phyloP scores from a whole-genome alignment of 2,329 filamentous ascomycete genomes.

The Botrytis fragariae region DNA sequence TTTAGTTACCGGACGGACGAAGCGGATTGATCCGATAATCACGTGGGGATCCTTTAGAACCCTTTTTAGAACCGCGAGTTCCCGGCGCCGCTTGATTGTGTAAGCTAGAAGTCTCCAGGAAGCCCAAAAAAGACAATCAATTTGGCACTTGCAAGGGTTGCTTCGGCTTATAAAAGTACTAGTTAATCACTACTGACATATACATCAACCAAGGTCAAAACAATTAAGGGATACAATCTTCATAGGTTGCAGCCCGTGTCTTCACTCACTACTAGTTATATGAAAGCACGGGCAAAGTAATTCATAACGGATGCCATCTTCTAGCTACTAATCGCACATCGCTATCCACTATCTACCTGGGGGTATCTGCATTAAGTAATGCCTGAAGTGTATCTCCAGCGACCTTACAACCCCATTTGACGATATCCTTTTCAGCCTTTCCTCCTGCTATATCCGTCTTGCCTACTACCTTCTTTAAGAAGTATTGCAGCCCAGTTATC shows the following conservation, averaged over 20 bases:
- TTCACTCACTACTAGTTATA: background rate
- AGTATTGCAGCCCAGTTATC: conserved; percentile 72
- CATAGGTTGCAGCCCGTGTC: background rate
- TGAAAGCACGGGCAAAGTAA: background rate
- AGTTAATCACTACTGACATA: background rate
- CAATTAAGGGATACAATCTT: background rate
- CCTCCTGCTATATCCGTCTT: conserved; percentile 57
- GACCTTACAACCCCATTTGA: conserved; percentile 49
- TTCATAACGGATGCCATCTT: background rate
- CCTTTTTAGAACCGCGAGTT: conserved; percentile 14
- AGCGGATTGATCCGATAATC: conserved; percentile 13
- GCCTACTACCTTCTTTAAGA: conserved; percentile 71
- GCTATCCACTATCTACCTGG: background rate
- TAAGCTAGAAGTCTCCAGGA: conserved; percentile 1
- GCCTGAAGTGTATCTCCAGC: conserved; percentile 40
- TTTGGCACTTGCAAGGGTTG: background rate
- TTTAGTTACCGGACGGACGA: conserved; percentile 1
- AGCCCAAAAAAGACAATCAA: background rate
- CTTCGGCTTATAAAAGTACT: background rate
- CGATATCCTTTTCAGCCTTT: conserved; percentile 47
- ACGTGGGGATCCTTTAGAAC: background rate
- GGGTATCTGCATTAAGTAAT: conserved; percentile 23
- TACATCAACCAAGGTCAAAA: background rate
- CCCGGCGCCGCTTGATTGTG: conserved; percentile 4
- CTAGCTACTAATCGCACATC: background rate